Conservation (phyloP, 352 stramenopile species). For the Globisporangium echinulatum region DNA sequence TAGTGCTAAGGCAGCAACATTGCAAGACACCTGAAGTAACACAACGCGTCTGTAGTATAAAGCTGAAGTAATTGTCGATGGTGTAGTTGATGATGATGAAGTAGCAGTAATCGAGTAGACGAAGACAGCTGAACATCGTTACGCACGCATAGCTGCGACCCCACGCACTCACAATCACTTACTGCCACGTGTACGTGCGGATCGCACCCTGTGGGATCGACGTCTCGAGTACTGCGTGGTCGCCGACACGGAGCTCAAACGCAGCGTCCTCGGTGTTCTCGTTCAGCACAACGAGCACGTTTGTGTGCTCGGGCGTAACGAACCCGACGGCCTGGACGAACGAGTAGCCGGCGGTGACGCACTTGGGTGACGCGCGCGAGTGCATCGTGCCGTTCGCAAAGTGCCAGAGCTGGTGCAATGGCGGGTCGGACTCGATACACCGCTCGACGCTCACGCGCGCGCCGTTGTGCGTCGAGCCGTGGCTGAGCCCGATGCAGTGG, state of each 20-base stretch:
- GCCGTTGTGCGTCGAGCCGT: constrained; percentile 46
- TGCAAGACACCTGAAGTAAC: background rate
- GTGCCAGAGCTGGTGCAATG: constrained; percentile 46
- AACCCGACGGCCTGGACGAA: constrained; percentile 70
- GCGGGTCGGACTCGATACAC: constrained; percentile 32
- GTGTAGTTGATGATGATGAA: too few relatives aligned
- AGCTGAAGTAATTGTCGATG: too few relatives aligned
- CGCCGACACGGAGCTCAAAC: constrained; percentile 55
- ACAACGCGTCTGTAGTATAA: background rate
- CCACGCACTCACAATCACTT: background rate
- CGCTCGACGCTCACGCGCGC: constrained; percentile 42
- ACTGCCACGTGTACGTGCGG: constrained; percentile 70
- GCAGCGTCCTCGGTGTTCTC: constrained; percentile 71
- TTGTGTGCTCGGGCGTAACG: constrained; percentile 63
- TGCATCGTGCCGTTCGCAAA: constrained; percentile 59
- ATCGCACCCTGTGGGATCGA: constrained; percentile 55
- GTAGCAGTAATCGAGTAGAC: too few relatives aligned
- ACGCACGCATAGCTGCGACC: too few relatives aligned
- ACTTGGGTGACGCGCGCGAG: constrained; percentile 36
- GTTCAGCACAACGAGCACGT: constrained; percentile 79
- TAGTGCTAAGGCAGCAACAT: background rate
- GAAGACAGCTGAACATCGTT: too few relatives aligned
- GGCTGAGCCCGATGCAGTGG: constrained; percentile 63
- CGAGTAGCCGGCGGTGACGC: constrained; percentile 71
- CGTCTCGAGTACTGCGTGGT: constrained; percentile 29